Conservation (phyloP, 2,329 filamentous ascomycete species). For the Aureobasidium sp. region DNA sequence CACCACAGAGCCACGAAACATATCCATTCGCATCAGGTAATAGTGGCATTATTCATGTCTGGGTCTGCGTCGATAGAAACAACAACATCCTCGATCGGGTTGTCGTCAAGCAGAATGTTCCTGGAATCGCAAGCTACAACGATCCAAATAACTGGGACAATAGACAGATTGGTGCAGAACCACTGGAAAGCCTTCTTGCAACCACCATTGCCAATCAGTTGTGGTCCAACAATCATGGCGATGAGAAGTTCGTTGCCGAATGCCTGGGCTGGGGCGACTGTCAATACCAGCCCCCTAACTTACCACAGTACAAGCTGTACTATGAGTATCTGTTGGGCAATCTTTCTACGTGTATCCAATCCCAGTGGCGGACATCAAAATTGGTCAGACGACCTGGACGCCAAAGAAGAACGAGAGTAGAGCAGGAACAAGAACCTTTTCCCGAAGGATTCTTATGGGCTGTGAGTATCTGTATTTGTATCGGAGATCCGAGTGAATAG, state of each 20-base stretch:
- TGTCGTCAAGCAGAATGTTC: background rate
- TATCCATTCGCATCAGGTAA: background rate
- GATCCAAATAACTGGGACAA: background rate
- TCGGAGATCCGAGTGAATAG: background rate
- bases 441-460: constrained; percentile 8
- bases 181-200: background rate
- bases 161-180: background rate
- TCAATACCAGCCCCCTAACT: background rate
- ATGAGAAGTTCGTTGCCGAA: background rate
- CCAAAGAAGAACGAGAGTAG: background rate
- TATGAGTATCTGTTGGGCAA: background rate
- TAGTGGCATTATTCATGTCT: background rate
- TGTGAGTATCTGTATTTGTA: background rate
- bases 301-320: constrained; percentile 2
- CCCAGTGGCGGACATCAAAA: background rate
- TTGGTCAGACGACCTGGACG: background rate
- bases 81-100: background rate
- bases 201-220: background rate
- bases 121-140: background rate
- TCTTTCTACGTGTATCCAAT: background rate
- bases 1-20: background rate
- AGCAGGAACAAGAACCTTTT: background rate
- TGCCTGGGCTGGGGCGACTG: background rate
- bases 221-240: background rate
- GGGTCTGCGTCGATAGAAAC: background rate